These are phyloP conservation scores for Fusarium sacchari DNA, from an alignment of 2,329 filamentous ascomycete species.

Conservation along the genomic window DNA sequence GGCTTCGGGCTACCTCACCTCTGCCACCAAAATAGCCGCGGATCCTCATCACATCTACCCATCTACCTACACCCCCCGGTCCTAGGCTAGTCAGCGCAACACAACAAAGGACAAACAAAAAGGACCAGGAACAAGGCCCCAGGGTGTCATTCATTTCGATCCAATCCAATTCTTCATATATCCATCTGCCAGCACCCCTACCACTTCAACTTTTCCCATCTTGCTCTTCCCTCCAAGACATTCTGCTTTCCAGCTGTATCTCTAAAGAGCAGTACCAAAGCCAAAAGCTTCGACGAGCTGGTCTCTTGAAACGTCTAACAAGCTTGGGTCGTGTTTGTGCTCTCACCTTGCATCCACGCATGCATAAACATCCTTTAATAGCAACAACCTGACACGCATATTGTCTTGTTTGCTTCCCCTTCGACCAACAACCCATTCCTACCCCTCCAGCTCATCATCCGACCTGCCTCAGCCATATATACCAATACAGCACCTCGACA, in stretches of 20 bases:
- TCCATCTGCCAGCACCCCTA: slow-evolving; percentile 25
- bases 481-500: neutral
- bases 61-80: slow-evolving; percentile 17
- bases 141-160: slow-evolving; percentile 26
- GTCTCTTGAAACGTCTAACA: slow-evolving; percentile 27
- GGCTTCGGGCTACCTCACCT: slow-evolving; percentile 8
- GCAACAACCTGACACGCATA: slow-evolving; percentile 33
- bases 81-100: neutral
- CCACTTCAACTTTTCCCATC: slow-evolving; percentile 13
- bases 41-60: slow-evolving; percentile 38
- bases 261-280: neutral
- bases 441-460: slow-evolving; percentile 14
- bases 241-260: neutral
- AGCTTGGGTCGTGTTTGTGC: slow-evolving; percentile 28
- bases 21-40: slow-evolving; percentile 36
- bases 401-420: slow-evolving; percentile 24
- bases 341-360: slow-evolving; percentile 12
- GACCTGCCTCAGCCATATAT: slow-evolving; percentile 6
- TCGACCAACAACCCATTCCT: slow-evolving; percentile 13
- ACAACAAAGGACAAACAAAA: slow-evolving; percentile 8
- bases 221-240: neutral
- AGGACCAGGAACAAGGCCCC: slow-evolving; percentile 5
- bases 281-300: slow-evolving; percentile 27
- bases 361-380: slow-evolving; percentile 27
- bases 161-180: slow-evolving; percentile 17